A percentile compares a stretch with the other conserved stretches of the same genome.
These are phyloP conservation scores for Bacterosira constricta DNA, from an alignment of 108 stramenopile species.

Conservation along the genomic window DNA sequence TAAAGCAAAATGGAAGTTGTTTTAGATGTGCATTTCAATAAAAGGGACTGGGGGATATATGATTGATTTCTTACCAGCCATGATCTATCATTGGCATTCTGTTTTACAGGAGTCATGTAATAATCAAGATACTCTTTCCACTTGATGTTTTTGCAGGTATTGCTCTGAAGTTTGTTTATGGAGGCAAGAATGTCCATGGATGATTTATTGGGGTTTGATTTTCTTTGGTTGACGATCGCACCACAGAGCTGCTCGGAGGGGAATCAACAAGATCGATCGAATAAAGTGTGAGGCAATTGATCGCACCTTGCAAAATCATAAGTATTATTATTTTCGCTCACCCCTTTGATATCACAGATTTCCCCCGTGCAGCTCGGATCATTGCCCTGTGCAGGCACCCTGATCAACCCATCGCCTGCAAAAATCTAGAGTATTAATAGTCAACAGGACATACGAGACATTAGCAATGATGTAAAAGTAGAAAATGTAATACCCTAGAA, in stretches of 20 bases:
- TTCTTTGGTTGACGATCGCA: slow-evolving; percentile 11
- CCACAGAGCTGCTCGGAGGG: slow-evolving; percentile 16
- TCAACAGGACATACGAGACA: too few species aligned
- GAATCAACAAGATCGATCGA: slow-evolving; percentile 6
- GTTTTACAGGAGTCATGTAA: slow-evolving; percentile 15
- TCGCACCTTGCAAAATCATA: not conserved
- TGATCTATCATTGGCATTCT: slow-evolving; percentile 47
- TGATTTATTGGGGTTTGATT: slow-evolving; percentile 14
- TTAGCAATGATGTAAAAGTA: too few species aligned
- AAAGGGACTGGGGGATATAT: too few species aligned
- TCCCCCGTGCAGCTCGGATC: slow-evolving; percentile 76
- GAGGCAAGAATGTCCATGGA: slow-evolving; percentile 60
- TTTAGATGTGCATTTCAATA: too few species aligned
- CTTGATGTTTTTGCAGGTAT: slow-evolving; percentile 46
- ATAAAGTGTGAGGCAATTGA: not conserved
- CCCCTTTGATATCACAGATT: slow-evolving; percentile 77
- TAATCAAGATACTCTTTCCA: slow-evolving; percentile 48
- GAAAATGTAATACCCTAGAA: too few species aligned
- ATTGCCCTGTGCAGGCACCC: slow-evolving; percentile 82
- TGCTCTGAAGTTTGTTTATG: slow-evolving; percentile 28
- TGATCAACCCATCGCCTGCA: slow-evolving; percentile 86
- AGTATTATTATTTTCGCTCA: slow-evolving; percentile 10
- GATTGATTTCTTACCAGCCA: too few species aligned
- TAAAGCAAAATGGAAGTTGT: too few species aligned
- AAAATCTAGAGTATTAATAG: too few species aligned